These are phyloP conservation scores for Clarireedia hainanense DNA, from an alignment of 2,329 filamentous ascomycete genomes.

Conservation along the genomic window DNA sequence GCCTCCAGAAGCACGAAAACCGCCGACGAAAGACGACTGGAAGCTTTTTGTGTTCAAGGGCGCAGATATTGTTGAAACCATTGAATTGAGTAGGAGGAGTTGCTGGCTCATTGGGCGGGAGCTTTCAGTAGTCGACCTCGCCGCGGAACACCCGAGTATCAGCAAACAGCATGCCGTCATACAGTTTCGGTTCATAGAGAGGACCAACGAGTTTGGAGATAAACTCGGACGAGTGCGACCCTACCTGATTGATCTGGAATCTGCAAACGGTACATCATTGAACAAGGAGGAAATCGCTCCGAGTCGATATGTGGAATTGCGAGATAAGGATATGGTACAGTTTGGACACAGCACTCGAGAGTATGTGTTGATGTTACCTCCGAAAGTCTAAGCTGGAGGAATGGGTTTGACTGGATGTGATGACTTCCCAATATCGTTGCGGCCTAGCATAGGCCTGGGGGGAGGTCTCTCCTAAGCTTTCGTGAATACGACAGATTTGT, in stretches of 20 bases:
- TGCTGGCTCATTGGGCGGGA: slow-evolving; percentile 91
- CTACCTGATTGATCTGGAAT: slow-evolving; percentile 90
- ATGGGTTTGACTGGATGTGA: too few species aligned
- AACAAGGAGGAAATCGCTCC: slow-evolving; percentile 68
- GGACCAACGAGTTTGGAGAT: slow-evolving; percentile 80
- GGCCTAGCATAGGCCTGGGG: not conserved
- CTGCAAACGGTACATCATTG: slow-evolving; percentile 79
- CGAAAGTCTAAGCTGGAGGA: slow-evolving; percentile 14
- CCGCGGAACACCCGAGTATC: slow-evolving; percentile 82
- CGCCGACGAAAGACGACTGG: slow-evolving; percentile 71
- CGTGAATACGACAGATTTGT: not conserved
- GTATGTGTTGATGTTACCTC: slow-evolving; percentile 84
- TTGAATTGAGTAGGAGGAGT: slow-evolving; percentile 66
- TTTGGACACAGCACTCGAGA: slow-evolving; percentile 86
- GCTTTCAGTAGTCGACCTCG: slow-evolving; percentile 68
- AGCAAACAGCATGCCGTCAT: slow-evolving; percentile 95
- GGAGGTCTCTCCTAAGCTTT: not conserved
- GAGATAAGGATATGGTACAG: slow-evolving; percentile 79
- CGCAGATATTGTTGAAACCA: slow-evolving; percentile 68
- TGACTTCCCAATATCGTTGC: not conserved
- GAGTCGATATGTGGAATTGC: slow-evolving; percentile 76
- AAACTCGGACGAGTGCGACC: slow-evolving; percentile 71
- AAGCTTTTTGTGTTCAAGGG: slow-evolving; percentile 91
- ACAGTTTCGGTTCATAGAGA: slow-evolving; percentile 82
- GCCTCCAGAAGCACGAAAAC: slow-evolving; percentile 84